phyloP scores from a whole-genome alignment of 768 basidiomycete species.

The Cubamyces lactineus region DNA sequence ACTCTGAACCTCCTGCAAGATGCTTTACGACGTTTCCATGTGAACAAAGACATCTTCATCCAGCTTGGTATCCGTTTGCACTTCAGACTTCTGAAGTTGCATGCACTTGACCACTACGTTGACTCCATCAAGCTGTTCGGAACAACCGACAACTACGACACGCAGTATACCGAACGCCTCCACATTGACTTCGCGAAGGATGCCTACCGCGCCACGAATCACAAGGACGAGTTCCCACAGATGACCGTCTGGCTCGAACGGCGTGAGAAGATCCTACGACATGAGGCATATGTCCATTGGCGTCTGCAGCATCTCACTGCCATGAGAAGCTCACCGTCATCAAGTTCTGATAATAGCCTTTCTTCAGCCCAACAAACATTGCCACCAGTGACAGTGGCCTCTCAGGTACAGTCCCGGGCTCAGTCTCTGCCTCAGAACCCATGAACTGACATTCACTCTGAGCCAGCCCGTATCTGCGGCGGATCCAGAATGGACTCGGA shows the following conservation, averaged over 20 bases:
- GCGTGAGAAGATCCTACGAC: conserved; percentile 29
- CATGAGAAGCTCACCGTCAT: too few species aligned
- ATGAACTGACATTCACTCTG: too few species aligned
- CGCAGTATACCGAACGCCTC: conserved; percentile 16
- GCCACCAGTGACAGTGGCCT: too few species aligned
- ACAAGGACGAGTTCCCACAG: conserved; percentile 18
- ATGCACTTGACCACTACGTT: conserved; percentile 16
- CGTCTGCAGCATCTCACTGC: background rate
- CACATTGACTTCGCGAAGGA: conserved; percentile 29
- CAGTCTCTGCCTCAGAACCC: too few species aligned
- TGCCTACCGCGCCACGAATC: conserved; percentile 34
- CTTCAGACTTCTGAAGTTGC: conserved; percentile 25
- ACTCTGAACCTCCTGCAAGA: conserved; percentile 24
- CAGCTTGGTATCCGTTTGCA: conserved; percentile 24
- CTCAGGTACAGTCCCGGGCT: too few species aligned
- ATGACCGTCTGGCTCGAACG: conserved; percentile 21
- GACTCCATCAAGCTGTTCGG: conserved; percentile 12
- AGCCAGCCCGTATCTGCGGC: too few species aligned
- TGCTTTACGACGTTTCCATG: conserved; percentile 33
- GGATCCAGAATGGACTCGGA: background rate
- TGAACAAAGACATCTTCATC: conserved; percentile 42
- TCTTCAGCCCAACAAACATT: too few species aligned
- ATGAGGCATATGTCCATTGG: conserved; percentile 36
- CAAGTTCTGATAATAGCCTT: too few species aligned
- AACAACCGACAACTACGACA: conserved; percentile 9